Evolutionary conservation across 2,329 filamentous ascomycete genomes (phyloP).

Genomic region (Colletotrichum siamense): DNA sequence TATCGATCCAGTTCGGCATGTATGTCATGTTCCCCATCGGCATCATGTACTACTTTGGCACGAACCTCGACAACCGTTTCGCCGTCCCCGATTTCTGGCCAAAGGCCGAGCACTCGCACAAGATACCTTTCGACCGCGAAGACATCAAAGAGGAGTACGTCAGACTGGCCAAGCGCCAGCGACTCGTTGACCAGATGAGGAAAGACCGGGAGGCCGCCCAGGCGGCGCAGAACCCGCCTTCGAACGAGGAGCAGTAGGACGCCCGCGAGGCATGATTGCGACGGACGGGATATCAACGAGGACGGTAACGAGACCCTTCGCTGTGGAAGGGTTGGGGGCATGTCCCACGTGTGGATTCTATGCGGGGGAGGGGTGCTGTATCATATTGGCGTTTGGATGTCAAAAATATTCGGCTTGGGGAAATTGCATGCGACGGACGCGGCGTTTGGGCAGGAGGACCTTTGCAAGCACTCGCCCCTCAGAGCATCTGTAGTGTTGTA

Average conservation of each 20-base stretch:
- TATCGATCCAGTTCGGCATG: slow-evolving; percentile 79
- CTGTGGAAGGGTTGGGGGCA: background rate
- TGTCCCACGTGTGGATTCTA: background rate
- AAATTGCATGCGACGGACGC: background rate
- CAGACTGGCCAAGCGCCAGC: slow-evolving; percentile 65
- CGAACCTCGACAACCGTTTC: slow-evolving; percentile 94
- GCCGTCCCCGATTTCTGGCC: slow-evolving; percentile 93
- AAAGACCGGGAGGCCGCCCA: slow-evolving; percentile 42
- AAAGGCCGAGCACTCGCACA: slow-evolving; percentile 76
- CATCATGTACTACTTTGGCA: slow-evolving; percentile 99
- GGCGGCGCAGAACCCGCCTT: slow-evolving; percentile 30
- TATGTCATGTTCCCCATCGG: slow-evolving; percentile 99
- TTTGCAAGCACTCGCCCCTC: slow-evolving; percentile 13
- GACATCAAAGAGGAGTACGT: slow-evolving; percentile 85
- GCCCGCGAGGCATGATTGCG: background rate
- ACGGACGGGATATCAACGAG: background rate
- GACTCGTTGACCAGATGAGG: slow-evolving; percentile 80
- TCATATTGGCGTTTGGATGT: slow-evolving; percentile 18
- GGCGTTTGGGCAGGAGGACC: slow-evolving; percentile 6
- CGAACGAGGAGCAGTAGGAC: slow-evolving; percentile 28
- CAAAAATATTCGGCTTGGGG: slow-evolving; percentile 15
- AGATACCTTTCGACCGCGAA: slow-evolving; percentile 76
- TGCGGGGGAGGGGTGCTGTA: background rate
- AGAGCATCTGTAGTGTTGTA: slow-evolving; percentile 9
- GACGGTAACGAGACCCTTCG: background rate